A percentile compares a stretch with the other conserved stretches of the same genome.
Evolutionary conservation across 75 land plant species (phyloP).

Genomic region (Larix kaempferi): DNA sequence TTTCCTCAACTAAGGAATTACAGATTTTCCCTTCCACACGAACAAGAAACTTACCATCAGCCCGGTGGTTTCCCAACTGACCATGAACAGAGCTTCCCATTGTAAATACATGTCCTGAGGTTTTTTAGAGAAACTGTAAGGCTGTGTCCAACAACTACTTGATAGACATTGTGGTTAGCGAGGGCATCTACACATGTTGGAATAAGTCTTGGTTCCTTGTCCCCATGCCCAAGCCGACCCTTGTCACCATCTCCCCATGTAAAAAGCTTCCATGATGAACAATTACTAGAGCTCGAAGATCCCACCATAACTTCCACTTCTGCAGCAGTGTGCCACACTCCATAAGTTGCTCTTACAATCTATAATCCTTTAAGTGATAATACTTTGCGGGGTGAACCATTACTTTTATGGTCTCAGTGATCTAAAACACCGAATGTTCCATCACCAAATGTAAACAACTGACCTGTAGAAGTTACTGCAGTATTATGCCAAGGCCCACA

Average conservation of each 20-base stretch:
- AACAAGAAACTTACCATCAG: no score
- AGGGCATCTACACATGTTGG: no score
- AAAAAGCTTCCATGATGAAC: constrained; percentile 70
- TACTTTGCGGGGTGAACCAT: constrained; percentile 55
- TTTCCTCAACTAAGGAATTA: no score
- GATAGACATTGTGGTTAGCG: no score
- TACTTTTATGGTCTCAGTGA: no score
- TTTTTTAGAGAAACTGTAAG: no score
- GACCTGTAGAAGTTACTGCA: constrained; percentile 72
- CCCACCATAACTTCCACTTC: constrained; percentile 72
- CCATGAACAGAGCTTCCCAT: constrained; percentile 86
- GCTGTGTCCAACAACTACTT: no score
- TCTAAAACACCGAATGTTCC: constrained; percentile 81
- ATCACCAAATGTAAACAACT: constrained; percentile 86
- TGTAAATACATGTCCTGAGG: constrained; percentile 77
- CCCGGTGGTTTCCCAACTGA: constrained; percentile 69
- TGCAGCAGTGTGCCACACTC: no score
- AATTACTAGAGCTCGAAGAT: constrained; percentile 33
- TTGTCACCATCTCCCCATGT: constrained; percentile 94
- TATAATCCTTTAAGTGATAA: constrained; percentile 64
- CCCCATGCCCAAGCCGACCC: constrained; percentile 80
- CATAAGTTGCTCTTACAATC: no score
- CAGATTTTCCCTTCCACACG: no score
- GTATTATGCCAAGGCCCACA: constrained; percentile 93
- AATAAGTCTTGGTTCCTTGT: constrained; percentile 61